A percentile compares a stretch with the other conserved stretches of the same genome.
These are phyloP conservation scores for Backusella mclennaniae DNA, from an alignment of 192 early-diverging fungal species.

Conservation along the genomic window DNA sequence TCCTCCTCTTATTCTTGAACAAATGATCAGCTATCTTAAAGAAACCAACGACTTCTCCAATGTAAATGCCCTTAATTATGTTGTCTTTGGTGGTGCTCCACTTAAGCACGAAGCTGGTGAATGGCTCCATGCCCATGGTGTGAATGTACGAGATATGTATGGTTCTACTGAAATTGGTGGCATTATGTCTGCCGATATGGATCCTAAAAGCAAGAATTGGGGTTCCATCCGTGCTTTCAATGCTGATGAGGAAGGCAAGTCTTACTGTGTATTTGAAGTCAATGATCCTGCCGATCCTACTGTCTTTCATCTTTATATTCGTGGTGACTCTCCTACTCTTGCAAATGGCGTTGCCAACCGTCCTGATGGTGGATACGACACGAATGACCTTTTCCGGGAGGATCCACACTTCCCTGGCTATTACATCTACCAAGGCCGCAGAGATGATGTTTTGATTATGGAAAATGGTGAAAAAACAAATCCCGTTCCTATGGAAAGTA, in stretches of 20 bases:
- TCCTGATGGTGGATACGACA: slow-evolving; percentile 24
- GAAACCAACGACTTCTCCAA: slow-evolving; percentile 1
- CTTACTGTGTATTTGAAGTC: slow-evolving; percentile 8
- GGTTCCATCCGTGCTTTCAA: background rate
- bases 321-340: slow-evolving; percentile 1
- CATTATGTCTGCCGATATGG: background rate
- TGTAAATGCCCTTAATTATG: background rate
- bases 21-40: background rate
- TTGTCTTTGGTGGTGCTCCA: background rate
- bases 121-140: background rate
- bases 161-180: slow-evolving; percentile 8
- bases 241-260: background rate
- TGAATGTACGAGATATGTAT: background rate
- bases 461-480: slow-evolving; percentile 40
- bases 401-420: slow-evolving; percentile 9
- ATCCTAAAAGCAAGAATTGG: background rate
- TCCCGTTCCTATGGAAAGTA: slow-evolving; percentile 28
- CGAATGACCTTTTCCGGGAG: slow-evolving; percentile 23
- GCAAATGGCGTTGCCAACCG: slow-evolving; percentile 17
- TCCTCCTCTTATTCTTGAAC: slow-evolving; percentile 1
- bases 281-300: background rate
- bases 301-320: slow-evolving; percentile 10
- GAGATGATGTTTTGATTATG: slow-evolving; percentile 19
- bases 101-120: slow-evolving; percentile 10
- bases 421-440: slow-evolving; percentile 19